Base-by-base conservation (phyloP, 2,329 filamentous ascomycete species). In the Leptographium procerum region DNA sequence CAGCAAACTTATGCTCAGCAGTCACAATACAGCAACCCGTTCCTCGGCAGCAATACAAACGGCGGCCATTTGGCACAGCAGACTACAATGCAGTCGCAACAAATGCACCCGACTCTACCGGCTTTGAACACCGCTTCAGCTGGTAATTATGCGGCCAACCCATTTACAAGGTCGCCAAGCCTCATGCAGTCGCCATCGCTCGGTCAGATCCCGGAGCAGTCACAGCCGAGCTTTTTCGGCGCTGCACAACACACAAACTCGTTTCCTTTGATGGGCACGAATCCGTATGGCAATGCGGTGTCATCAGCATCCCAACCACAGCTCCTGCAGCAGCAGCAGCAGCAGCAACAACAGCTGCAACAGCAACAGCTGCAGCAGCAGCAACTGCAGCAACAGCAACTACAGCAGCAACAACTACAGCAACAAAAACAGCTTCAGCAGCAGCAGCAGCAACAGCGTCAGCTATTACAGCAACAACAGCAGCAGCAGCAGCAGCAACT, bases 161-260 rank as follows among this genome's bases (percentile, higher is more conserved):
- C 78, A 0, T 81, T 78, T 63, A 57, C 58, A 1, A 71, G 76
- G 55, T 79, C 78, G 16, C 78, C 77, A 4, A 78, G 75, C 3
- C 68, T 74, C 61, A 76, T 80, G 54, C 77, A 77, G 50, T 78
- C 77, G 11, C 77, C 77, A 7, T 68, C 70, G 6, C 70, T 81
- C 3, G 74, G 73, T 1, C 79, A 80, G 63, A 81, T 81, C 45
- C 77, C 77, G 0, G 79, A 82, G 63, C 77, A 80, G 65, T 67
- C 71, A 14, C 77, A 80, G 62, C 70, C 73, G 28, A 71, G 67
- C 60, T 74, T 71, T 24, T 78, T 75, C 60, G 66, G 62, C 56
- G 58, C 60, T 6, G 24, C 60, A 1, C 52, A 64, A 2, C 57
- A 59, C 16, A 51, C 56, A 13, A 59, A 59, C n/a, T 59, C 56